Percentiles rank a stretch among this genome's conserved stretches.
Evolutionary conservation across 345 rosid genomes (phyloP).

Genomic region (rapeseed (Brassica napus)): DNA sequence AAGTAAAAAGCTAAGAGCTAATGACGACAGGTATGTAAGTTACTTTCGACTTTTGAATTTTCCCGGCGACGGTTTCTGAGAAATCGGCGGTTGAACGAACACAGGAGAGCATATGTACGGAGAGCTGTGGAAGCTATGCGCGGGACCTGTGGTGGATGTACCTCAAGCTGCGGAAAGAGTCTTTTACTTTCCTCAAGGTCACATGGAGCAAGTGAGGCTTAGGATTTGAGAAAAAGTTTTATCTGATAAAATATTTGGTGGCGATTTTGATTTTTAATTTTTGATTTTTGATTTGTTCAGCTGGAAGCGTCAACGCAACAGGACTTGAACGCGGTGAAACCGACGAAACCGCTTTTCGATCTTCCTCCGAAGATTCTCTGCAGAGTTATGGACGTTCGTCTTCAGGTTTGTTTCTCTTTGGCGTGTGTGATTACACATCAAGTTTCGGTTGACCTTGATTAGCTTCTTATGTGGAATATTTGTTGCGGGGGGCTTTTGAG

Average conservation of each 20-base stretch:
- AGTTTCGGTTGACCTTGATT: background rate
- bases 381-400: constrained; percentile 66
- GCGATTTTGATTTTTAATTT: background rate
- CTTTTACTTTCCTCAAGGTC: constrained; percentile 94
- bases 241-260: constrained; percentile 3
- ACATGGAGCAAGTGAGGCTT: constrained; percentile 76
- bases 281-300: constrained; percentile 35
- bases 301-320: constrained; percentile 86
- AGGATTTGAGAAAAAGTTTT: no score
- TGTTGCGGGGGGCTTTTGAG: no score
- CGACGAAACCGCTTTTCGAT: constrained; percentile 49
- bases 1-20: constrained; percentile 27
- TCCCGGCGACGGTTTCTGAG: background rate
- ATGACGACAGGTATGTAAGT: constrained; percentile 53
- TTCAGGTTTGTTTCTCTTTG: constrained; percentile 45
- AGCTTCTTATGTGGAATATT: no score
- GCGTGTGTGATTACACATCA: background rate
- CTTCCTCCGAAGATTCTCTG: constrained; percentile 86
- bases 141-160: constrained; percentile 80
- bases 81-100: background rate
- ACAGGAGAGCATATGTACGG: constrained; percentile 51
- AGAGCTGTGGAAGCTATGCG: constrained; percentile 87
- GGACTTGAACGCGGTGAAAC: constrained; percentile 62
- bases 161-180: constrained; percentile 64
- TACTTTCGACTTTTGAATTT: background rate